phyloP scores from a whole-genome alignment of 164 flowering plant species.

The Cinnamomum micranthum region DNA sequence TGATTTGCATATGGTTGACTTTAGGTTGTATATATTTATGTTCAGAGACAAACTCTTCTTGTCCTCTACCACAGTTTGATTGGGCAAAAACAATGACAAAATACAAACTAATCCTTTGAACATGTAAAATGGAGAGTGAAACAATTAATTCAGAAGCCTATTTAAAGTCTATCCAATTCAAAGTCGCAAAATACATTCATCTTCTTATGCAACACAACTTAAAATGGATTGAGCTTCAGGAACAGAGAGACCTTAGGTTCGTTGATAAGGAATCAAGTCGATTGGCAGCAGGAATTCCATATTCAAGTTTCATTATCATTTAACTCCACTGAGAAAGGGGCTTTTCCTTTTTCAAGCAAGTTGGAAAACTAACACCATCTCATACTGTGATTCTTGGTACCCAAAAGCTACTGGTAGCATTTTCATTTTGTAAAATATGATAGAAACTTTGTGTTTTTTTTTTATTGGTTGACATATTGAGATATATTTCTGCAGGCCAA shows the following conservation, averaged over 20 bases:
- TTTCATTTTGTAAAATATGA: not conserved
- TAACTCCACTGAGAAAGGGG: not conserved
- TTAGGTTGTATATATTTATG: no score
- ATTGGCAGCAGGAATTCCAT: not conserved
- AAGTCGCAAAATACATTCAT: not conserved
- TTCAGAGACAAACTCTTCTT: no score
- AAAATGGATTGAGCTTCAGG: not conserved
- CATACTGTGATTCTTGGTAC: not conserved
- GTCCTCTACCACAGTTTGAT: no score
- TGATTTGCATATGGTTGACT: no score
- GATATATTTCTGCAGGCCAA: slow-evolving; percentile 51
- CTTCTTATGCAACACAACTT: not conserved
- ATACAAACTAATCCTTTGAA: no score
- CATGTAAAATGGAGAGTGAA: not conserved
- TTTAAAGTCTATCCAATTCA: not conserved
- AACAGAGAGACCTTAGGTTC: not conserved
- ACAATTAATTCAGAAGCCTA: not conserved
- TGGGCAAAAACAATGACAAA: no score
- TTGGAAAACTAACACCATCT: not conserved
- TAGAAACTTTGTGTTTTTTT: not conserved
- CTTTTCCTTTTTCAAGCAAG: not conserved
- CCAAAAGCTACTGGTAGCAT: not conserved
- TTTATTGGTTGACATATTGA: no score
- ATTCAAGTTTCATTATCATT: no score
- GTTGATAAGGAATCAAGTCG: no score